Evolutionary conservation across 228 moss, liverwort and hornwort species (phyloP).

Genomic region (Sphagnum magellanicum): DNA sequence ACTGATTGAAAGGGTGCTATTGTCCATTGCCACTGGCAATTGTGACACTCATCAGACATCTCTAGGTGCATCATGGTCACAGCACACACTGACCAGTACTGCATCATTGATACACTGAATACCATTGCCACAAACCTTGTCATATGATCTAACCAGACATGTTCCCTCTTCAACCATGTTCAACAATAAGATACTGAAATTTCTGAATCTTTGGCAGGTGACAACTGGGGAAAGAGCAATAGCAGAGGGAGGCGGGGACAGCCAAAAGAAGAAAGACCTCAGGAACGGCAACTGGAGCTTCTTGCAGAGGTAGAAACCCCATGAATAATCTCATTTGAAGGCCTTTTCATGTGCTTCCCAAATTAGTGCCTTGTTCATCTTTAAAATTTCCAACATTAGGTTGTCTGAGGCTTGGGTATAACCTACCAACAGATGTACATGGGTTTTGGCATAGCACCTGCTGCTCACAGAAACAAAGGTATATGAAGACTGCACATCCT

Average conservation of each 20-base stretch:
- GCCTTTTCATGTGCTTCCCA: not conserved
- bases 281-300: conserved; percentile 52
- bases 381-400: not conserved
- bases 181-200: not conserved
- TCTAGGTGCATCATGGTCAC: too few relatives aligned
- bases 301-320: conserved; percentile 39
- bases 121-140: not conserved
- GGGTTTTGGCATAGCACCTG: not conserved
- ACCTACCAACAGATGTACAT: not conserved
- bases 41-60: too few relatives aligned
- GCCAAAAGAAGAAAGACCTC: conserved; percentile 34
- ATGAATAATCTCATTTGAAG: not conserved
- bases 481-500: not conserved
- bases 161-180: not conserved
- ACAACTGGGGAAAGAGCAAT: conserved; percentile 24
- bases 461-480: not conserved
- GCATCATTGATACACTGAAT: too few relatives aligned
- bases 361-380: not conserved
- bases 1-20: not conserved
- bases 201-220: conserved; percentile 17
- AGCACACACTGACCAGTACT: too few relatives aligned
- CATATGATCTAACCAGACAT: not conserved
- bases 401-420: too few relatives aligned
- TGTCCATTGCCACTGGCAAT: not conserved
- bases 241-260: conserved; percentile 31